These are phyloP conservation scores for Ulota crispa DNA, from an alignment of 225 moss, liverwort and hornwort genomes.

Conservation along the genomic window DNA sequence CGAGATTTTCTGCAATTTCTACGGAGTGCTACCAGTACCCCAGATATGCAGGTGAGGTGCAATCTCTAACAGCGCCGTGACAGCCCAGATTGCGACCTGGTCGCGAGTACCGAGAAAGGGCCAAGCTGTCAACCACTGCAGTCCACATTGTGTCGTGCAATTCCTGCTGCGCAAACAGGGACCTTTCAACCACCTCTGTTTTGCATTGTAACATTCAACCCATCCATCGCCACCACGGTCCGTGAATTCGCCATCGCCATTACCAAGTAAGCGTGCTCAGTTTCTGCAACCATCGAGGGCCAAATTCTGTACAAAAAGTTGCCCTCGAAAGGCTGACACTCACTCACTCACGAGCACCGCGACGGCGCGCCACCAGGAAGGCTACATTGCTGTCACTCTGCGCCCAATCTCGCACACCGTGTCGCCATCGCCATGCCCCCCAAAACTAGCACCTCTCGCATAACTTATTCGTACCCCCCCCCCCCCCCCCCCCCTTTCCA, in stretches of 20 bases:
- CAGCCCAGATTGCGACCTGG: neutral
- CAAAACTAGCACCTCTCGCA: neutral
- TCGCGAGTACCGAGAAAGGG: neutral
- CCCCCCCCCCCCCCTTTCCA: neutral
- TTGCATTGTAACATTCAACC: neutral
- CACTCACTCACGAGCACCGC: neutral
- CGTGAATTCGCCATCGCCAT: conserved; percentile 5
- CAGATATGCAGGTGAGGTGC: neutral
- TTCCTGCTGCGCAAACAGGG: neutral
- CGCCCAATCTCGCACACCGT: conserved; percentile 7
- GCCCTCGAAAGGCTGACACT: neutral
- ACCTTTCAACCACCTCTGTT: neutral
- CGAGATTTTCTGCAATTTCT: neutral
- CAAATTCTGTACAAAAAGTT: conserved; percentile 10
- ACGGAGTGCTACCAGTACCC: neutral
- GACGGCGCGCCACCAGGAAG: conserved; percentile 1
- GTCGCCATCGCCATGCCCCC: conserved; percentile 15
- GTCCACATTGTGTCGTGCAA: conserved; percentile 30
- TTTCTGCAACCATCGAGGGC: neutral
- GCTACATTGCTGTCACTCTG: conserved; percentile 32
- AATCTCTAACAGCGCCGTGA: conserved; percentile 4
- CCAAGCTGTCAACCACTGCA: neutral
- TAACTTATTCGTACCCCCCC: too few relatives aligned
- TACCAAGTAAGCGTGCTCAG: neutral
- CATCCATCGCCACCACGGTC: conserved; percentile 1